Evolutionary conservation across 73 alveolate genomes (phyloP).

Genomic region (Uronychia binucleata): DNA sequence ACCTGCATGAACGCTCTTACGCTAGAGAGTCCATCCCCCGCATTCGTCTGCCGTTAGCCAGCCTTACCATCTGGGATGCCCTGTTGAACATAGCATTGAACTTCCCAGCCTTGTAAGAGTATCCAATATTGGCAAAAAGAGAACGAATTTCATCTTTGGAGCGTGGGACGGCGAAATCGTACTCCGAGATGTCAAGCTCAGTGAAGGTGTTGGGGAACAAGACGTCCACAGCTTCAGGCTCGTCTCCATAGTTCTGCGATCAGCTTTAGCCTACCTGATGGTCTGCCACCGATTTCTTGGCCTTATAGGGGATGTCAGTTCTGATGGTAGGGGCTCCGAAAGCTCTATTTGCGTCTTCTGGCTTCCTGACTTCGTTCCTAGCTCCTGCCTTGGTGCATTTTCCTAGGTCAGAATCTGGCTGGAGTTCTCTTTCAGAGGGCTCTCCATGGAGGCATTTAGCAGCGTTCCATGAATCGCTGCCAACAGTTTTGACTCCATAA

Average conservation of each 20-base stretch:
- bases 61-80: slow-evolving; percentile 28
- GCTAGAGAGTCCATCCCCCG: slow-evolving; percentile 21
- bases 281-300: slow-evolving; percentile 80
- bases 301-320: slow-evolving; percentile 81
- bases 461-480: slow-evolving; percentile 85
- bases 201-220: slow-evolving; percentile 84
- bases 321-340: slow-evolving; percentile 92
- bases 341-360: slow-evolving; percentile 72
- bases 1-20: slow-evolving; percentile 61
- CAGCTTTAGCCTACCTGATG: slow-evolving; percentile 35
- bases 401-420: slow-evolving; percentile 91
- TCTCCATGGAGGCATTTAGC: slow-evolving; percentile 87
- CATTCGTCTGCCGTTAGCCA: slow-evolving; percentile 26
- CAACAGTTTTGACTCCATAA: slow-evolving; percentile 70
- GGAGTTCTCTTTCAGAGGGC: slow-evolving; percentile 71
- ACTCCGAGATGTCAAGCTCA: slow-evolving; percentile 65
- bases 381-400: slow-evolving; percentile 68
- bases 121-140: slow-evolving; percentile 68
- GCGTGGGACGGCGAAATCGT: slow-evolving; percentile 61
- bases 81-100: slow-evolving; percentile 68
- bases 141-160: slow-evolving; percentile 59
- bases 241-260: slow-evolving; percentile 87
- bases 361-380: slow-evolving; percentile 67
- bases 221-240: slow-evolving; percentile 88
- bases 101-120: slow-evolving; percentile 59